Percentiles rank a stretch among this genome's conserved stretches.
phyloP scores from a whole-genome alignment of 257 asterid species.

The Thymus mandschuricus region DNA sequence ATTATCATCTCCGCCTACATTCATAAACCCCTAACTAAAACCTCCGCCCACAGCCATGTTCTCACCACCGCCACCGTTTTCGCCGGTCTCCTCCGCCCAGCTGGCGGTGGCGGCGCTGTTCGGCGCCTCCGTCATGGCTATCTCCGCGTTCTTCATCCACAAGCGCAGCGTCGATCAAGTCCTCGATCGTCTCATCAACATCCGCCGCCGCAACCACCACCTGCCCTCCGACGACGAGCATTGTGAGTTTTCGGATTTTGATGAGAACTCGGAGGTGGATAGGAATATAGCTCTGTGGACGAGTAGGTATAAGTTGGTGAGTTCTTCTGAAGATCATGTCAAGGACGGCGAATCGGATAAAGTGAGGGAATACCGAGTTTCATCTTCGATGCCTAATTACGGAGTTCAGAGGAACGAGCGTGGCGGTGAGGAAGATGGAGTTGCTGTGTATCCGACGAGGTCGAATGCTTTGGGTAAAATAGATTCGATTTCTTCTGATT shows the following conservation, averaged over 20 bases:
- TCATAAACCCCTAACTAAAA: conserved; percentile 41
- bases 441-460: conserved; percentile 9
- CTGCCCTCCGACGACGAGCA: conserved; percentile 41
- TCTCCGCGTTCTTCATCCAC: conserved; percentile 88
- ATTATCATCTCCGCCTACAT: neutral
- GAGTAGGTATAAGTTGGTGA: conserved; percentile 31
- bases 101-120: conserved; percentile 80
- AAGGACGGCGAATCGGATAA: conserved; percentile 35
- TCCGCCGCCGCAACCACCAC: conserved; percentile 49
- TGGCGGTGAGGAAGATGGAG: conserved; percentile 40
- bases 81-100: conserved; percentile 59
- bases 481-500: conserved; percentile 49
- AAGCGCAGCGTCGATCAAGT: conserved; percentile 90
- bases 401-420: conserved; percentile 37
- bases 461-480: conserved; percentile 38
- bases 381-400: conserved; percentile 61
- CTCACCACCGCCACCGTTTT: conserved; percentile 43
- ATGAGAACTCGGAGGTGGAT: conserved; percentile 25
- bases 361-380: conserved; percentile 43
- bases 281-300: conserved; percentile 37
- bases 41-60: conserved; percentile 47
- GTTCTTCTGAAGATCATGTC: conserved; percentile 40
- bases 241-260: conserved; percentile 31
- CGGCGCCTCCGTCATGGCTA: conserved; percentile 92
- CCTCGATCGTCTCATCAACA: conserved; percentile 79